Percentiles rank a stretch among this genome's conserved stretches.
Conservation (phyloP, 345 rosid genomes). For the Garcia nutans region DNA sequence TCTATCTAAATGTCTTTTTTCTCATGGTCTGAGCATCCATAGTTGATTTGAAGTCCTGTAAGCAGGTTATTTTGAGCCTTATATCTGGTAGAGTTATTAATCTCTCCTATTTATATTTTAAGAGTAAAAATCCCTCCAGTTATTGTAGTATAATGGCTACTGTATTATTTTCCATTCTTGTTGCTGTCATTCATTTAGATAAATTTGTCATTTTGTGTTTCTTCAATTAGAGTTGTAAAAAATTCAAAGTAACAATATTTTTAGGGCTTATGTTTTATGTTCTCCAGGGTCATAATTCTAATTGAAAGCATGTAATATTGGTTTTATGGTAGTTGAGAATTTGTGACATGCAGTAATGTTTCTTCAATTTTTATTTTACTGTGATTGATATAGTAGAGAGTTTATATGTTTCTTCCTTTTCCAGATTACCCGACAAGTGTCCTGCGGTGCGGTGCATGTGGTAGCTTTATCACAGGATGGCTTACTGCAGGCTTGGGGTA, state of each 20-base stretch:
- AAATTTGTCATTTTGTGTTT: background rate
- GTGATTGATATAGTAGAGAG: background rate
- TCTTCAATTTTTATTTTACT: background rate
- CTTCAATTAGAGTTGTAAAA: background rate
- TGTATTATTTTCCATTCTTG: background rate
- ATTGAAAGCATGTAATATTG: background rate
- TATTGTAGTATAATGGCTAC: background rate
- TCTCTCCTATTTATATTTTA: background rate
- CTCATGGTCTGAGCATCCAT: background rate
- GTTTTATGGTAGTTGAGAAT: background rate
- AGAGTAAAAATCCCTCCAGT: background rate
- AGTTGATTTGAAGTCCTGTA: background rate
- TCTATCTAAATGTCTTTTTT: background rate
- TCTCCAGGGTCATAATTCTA: background rate
- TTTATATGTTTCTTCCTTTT: conserved; percentile 2
- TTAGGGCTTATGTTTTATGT: background rate
- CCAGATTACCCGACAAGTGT: conserved; percentile 71
- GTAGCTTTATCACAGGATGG: conserved; percentile 91
- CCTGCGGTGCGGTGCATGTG: conserved; percentile 93
- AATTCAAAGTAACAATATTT: background rate
- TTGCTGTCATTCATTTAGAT: background rate
- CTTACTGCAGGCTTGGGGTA: conserved; percentile 93
- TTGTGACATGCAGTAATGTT: background rate
- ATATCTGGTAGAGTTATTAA: background rate
- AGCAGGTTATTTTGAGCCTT: background rate